Conservation (phyloP, 2,329 filamentous ascomycete species). For the Ascochyta rabiei region DNA sequence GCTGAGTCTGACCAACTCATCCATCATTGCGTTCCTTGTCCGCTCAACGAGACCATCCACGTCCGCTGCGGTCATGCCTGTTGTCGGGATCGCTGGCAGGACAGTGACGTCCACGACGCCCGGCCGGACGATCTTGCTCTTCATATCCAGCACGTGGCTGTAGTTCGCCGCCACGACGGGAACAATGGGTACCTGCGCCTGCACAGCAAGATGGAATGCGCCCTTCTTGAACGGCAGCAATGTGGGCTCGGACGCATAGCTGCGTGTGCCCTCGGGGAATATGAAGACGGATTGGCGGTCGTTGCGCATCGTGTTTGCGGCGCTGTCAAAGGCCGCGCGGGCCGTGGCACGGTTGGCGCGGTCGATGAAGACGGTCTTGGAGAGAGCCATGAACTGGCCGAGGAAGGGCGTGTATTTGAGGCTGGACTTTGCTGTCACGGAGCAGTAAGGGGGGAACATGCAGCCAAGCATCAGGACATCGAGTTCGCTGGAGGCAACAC, state of each 20-base stretch:
- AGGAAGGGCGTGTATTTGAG: conserved; percentile 81
- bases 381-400: conserved; percentile 89
- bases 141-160: conserved; percentile 54
- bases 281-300: conserved; percentile 76
- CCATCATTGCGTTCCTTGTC: conserved; percentile 46
- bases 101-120: conserved; percentile 62
- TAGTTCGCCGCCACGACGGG: conserved; percentile 69
- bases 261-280: conserved; percentile 91
- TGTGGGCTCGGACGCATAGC: conserved; percentile 80
- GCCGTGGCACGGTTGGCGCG: conserved; percentile 83
- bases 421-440: conserved; percentile 88
- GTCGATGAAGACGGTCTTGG: conserved; percentile 93
- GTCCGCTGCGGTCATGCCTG: conserved; percentile 42
- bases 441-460: conserved; percentile 90
- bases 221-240: conserved; percentile 99
- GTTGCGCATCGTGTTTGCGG: conserved; percentile 76
- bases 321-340: conserved; percentile 81
- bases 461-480: conserved; percentile 89
- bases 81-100: conserved; percentile 46
- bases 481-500: conserved; percentile 64
- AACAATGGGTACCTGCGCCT: conserved; percentile 91
- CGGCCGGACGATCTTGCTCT: conserved; percentile 49
- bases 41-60: conserved; percentile 42
- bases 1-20: conserved; percentile 42
- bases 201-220: conserved; percentile 92